phyloP scores from a whole-genome alignment of 225 moss, liverwort and hornwort species.

The Marchantia paleacea region DNA sequence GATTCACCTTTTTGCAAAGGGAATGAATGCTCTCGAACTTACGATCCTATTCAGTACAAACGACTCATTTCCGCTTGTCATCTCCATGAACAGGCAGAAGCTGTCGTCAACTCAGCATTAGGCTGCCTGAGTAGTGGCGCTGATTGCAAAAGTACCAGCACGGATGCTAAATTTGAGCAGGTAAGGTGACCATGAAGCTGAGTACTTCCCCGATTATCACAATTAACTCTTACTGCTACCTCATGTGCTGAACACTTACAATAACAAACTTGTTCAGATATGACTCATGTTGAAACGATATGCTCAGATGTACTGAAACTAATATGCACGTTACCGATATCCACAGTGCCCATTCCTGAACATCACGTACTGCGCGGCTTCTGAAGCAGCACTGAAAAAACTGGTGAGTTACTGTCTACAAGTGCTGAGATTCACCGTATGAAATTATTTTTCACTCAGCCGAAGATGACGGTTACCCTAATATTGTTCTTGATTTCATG shows the following conservation, averaged over 20 bases:
- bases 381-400: constrained; percentile 15
- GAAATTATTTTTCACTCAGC: no score
- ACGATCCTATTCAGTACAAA: not conserved
- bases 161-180: not conserved
- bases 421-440: not conserved
- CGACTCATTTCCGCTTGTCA: not conserved
- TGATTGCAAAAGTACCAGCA: not conserved
- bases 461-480: not conserved
- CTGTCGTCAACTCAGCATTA: constrained; percentile 14
- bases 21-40: not conserved
- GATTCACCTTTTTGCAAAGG: not conserved
- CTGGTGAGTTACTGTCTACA: constrained; percentile 15
- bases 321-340: not conserved
- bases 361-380: constrained; percentile 37
- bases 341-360: constrained; percentile 36
- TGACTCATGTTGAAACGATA: not conserved
- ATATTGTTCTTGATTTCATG: not conserved
- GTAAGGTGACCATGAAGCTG: not conserved
- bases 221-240: not conserved
- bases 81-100: constrained; percentile 10
- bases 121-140: not conserved
- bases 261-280: not conserved
- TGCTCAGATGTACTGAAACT: not conserved
- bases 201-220: not conserved
- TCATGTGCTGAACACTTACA: no score